Base-by-base conservation (phyloP, 2,329 filamentous ascomycete genomes). In the Ophiostoma novo-ulmi region DNA sequence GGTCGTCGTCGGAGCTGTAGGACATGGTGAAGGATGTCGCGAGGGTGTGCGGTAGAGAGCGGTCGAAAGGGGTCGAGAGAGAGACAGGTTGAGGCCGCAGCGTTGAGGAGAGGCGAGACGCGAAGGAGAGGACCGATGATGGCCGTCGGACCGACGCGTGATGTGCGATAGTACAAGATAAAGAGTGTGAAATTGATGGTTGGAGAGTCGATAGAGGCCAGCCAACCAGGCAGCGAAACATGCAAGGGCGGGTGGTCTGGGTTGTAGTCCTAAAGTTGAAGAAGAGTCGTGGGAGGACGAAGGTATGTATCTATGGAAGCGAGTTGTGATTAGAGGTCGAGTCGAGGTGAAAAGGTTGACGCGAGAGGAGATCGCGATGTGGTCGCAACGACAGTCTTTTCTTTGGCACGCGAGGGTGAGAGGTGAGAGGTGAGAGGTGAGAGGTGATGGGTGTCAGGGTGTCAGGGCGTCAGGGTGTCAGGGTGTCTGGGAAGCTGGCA, bases 1-100 rank as follows among this genome's bases (percentile, higher is more conserved):
- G 86, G 80, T 96, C 92, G 78, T 96, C 93, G 77, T 94, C 92
- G 39, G 92, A 95, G 77, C 80, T 83, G 77, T 82, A 81, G 70
- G 82, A 85, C 78, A 80, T 81, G 85, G 87, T 88, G 73, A 75
- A 83, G 74, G 72, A n/a, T 14, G 55, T 14, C 7, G 38, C 75
- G 26, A 39, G 35, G 8, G 63, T 36, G 63, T 4, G 31, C 17
- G 17, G 14, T 20, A 22, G 63, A 65, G 36, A 14, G 58, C 66
- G 63, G 36, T 11, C 35, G 20, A 65, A 31, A 69, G 31, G 63
- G 31, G 22, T 11, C 5, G 79, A 77, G 77, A 76, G 73, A 73
- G 72, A 70, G 70, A 73, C 71, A 72, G 72, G 39, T 74, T 74
- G 35, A 7, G 31, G 35, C 8, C 61, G 61, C 36, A 39, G 61